Percentiles rank a stretch among this genome's conserved stretches.
Conservation (phyloP, 495 filamentous ascomycete species). For the Pyrenula massariospora region DNA sequence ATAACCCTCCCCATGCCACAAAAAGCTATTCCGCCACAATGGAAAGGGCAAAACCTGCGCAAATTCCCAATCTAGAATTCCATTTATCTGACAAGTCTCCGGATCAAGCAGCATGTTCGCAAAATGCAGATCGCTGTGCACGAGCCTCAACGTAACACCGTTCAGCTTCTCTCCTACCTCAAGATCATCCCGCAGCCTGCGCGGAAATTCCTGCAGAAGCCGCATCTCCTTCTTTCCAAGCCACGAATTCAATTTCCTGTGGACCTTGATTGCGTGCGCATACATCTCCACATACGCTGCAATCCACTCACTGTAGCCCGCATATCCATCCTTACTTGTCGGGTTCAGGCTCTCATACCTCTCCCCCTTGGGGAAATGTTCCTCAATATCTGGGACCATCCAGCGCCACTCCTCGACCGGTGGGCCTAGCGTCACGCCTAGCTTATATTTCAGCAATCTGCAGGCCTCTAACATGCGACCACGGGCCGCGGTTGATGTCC, state of each 20-base stretch:
- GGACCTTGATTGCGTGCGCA: slow-evolving; percentile 10
- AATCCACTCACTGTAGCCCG: too few relatives aligned
- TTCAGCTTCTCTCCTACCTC: slow-evolving; percentile 10
- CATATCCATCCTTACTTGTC: too few relatives aligned
- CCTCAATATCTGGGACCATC: too few relatives aligned
- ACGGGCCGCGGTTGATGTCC: slow-evolving; percentile 12
- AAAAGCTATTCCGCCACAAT: slow-evolving; percentile 17
- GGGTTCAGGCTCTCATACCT: too few relatives aligned
- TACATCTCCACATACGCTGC: too few relatives aligned
- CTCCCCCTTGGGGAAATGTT: too few relatives aligned
- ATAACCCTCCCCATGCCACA: too few relatives aligned
- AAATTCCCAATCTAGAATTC: slow-evolving; percentile 28
- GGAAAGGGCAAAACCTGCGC: slow-evolving; percentile 16
- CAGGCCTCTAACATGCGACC: slow-evolving; percentile 13
- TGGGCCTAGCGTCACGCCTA: too few relatives aligned
- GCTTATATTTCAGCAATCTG: too few relatives aligned
- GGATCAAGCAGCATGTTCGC: slow-evolving; percentile 22
- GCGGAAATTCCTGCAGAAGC: too few relatives aligned
- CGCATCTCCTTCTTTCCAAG: too few relatives aligned
- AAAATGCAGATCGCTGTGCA: slow-evolving; percentile 27
- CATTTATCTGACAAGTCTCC: slow-evolving; percentile 15
- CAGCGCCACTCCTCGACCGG: too few relatives aligned
- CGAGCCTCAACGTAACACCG: slow-evolving; percentile 10
- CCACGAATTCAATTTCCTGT: slow-evolving; percentile 14
- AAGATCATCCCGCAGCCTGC: slow-evolving; percentile 6